Evolutionary conservation across 1,284 basidiomycete genomes (phyloP).

Genomic region (Trichosporon sp.): DNA sequence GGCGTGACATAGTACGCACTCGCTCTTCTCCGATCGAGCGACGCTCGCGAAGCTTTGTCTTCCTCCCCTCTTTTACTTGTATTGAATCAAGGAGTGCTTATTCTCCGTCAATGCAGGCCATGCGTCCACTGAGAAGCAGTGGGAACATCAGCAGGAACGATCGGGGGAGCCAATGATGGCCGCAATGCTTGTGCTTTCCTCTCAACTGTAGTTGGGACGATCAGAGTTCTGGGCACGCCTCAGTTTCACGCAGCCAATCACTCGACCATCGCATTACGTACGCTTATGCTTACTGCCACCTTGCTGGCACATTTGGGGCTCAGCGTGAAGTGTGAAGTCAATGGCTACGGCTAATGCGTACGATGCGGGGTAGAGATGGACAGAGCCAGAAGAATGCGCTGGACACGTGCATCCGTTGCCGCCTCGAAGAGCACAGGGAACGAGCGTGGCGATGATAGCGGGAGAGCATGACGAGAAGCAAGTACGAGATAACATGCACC

Average conservation of each 20-base stretch:
- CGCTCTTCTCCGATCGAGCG: not conserved
- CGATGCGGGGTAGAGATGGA: not conserved
- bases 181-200: not conserved
- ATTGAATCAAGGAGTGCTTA: not conserved
- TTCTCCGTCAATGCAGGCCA: not conserved
- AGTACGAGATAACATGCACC: not conserved
- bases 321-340: not conserved
- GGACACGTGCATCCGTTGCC: not conserved
- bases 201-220: not conserved
- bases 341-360: not conserved
- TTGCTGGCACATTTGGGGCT: not conserved
- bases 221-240: not conserved
- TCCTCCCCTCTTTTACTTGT: too few relatives aligned
- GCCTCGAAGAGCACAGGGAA: not conserved
- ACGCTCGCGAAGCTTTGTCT: not conserved
- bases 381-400: not conserved
- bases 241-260: not conserved
- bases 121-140: not conserved
- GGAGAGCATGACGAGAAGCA: not conserved
- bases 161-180: not conserved
- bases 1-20: not conserved
- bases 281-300: constrained; percentile 6
- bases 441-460: not conserved
- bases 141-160: not conserved
- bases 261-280: not conserved